Evolutionary conservation across 768 basidiomycete genomes (phyloP).

Genomic region (Multifurca ochricompacta): DNA sequence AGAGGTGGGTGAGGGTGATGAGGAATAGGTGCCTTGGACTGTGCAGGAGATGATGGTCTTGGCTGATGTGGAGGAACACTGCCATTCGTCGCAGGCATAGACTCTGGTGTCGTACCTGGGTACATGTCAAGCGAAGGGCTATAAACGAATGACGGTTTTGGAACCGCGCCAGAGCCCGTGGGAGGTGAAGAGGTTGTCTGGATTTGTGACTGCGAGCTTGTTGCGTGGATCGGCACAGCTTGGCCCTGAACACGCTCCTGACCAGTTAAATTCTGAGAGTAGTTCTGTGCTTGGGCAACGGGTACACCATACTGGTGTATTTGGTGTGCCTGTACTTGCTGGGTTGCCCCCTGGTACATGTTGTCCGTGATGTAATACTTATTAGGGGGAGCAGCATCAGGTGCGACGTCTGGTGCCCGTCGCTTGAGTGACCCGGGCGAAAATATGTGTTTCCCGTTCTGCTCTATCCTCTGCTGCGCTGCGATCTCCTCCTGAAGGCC

Average conservation of each 20-base stretch:
- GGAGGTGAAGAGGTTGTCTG: constrained; percentile 9
- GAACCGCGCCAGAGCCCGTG: not conserved
- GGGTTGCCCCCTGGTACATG: constrained; percentile 12
- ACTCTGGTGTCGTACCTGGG: constrained; percentile 2
- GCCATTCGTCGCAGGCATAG: constrained; percentile 15
- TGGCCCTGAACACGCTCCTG: constrained; percentile 18
- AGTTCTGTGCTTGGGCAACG: constrained; percentile 14
- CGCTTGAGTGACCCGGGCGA: constrained; percentile 15
- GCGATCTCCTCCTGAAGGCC: constrained; percentile 50
- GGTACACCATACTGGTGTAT: constrained; percentile 14
- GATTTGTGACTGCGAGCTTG: constrained; percentile 4
- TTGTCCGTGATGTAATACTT: constrained; percentile 17
- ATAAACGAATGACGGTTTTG: constrained; percentile 11
- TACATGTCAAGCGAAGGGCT: constrained; percentile 7
- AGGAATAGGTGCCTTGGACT: constrained; percentile 25
- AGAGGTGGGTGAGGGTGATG: constrained; percentile 55
- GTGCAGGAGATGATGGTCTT: constrained; percentile 14
- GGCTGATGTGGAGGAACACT: constrained; percentile 22
- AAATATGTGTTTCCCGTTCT: not conserved
- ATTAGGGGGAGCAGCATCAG: constrained; percentile 18
- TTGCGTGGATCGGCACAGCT: constrained; percentile 6
- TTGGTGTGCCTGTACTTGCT: constrained; percentile 5
- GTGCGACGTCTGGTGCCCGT: constrained; percentile 15
- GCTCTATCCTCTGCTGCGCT: constrained; percentile 32
- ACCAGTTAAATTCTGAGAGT: constrained; percentile 19